These are phyloP conservation scores for Scedosporium boydii DNA, from an alignment of 2,329 filamentous ascomycete species.

Conservation along the genomic window DNA sequence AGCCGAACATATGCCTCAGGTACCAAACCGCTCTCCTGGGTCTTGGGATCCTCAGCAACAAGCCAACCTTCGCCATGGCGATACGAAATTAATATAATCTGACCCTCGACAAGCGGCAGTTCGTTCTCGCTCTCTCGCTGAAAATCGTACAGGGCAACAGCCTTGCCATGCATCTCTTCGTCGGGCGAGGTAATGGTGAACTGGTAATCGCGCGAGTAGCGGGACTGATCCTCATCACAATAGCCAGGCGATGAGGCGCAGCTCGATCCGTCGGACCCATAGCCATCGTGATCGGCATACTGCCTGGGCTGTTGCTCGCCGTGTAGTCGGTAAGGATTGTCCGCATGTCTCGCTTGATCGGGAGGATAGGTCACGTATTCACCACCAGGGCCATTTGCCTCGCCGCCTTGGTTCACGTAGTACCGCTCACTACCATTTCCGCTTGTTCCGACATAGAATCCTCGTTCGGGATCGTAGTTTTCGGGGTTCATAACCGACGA, in stretches of 20 bases:
- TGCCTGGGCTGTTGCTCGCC: conserved; percentile 33
- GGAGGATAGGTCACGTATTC: conserved; percentile 73
- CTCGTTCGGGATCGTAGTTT: conserved; percentile 50
- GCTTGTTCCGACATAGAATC: conserved; percentile 57
- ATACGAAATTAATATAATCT: conserved; percentile 94
- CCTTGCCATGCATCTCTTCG: conserved; percentile 96
- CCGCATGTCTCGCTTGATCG: conserved; percentile 50
- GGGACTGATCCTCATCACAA: conserved; percentile 57
- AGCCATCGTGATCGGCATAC: conserved; percentile 39
- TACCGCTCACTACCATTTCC: conserved; percentile 66
- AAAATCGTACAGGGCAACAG: conserved; percentile 92
- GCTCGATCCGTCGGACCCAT: conserved; percentile 45
- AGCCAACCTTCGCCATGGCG: conserved; percentile 95
- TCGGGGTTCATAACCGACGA: conserved; percentile 34
- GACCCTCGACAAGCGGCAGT: conserved; percentile 81
- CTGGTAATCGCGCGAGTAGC: conserved; percentile 85
- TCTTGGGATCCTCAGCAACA: conserved; percentile 91
- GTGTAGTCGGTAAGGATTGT: conserved; percentile 20
- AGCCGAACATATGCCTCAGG: conserved; percentile 94
- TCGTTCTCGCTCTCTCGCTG: conserved; percentile 94
- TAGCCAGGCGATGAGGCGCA: conserved; percentile 48
- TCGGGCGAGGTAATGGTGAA: conserved; percentile 93
- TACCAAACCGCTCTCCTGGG: conserved; percentile 85
- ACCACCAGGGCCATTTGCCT: conserved; percentile 67
- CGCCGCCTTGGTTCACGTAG: conserved; percentile 60